These are phyloP conservation scores for Pythium volutum DNA, from an alignment of 352 stramenopile species.

Conservation along the genomic window DNA sequence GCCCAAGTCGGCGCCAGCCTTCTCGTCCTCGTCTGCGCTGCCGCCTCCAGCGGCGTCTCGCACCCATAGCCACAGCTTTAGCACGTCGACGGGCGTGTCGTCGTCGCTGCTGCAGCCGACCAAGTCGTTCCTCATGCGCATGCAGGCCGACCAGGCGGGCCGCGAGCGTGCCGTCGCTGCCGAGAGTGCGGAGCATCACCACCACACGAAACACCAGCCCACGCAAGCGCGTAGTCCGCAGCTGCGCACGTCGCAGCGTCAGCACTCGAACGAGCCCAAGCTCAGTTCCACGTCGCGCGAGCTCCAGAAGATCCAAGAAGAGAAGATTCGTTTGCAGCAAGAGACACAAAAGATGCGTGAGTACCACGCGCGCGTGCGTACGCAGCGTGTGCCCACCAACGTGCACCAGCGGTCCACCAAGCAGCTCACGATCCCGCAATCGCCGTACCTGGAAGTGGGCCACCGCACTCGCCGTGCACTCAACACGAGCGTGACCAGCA, in stretches of 20 bases:
- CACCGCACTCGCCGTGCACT: slow-evolving; percentile 40
- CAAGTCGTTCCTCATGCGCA: slow-evolving; percentile 50
- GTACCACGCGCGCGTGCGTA: slow-evolving; percentile 70
- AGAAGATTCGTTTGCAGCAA: slow-evolving; percentile 58
- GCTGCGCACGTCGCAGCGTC: slow-evolving; percentile 35
- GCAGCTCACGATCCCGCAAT: slow-evolving; percentile 75
- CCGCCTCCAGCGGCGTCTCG: slow-evolving; percentile 9
- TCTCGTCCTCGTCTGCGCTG: neutral
- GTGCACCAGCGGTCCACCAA: slow-evolving; percentile 78
- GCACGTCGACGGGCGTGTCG: slow-evolving; percentile 11
- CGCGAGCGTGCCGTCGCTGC: slow-evolving; percentile 44
- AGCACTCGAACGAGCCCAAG: slow-evolving; percentile 40
- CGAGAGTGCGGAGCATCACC: neutral
- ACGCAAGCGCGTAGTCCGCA: slow-evolving; percentile 54
- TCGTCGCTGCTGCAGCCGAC: slow-evolving; percentile 70
- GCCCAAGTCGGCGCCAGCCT: slow-evolving; percentile 21
- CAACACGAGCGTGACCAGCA: slow-evolving; percentile 22
- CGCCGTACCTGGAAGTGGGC: slow-evolving; percentile 60
- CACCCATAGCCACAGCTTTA: slow-evolving; percentile 13
- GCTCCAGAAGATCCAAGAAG: slow-evolving; percentile 73
- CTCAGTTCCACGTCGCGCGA: slow-evolving; percentile 79
- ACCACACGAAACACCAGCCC: slow-evolving; percentile 24
- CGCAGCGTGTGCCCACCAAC: slow-evolving; percentile 58
- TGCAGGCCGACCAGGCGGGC: slow-evolving; percentile 60
- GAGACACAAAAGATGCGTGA: slow-evolving; percentile 76